Conservation (phyloP, 129 eudicot genomes). For the Rutidosis leptorrhynchoides region DNA sequence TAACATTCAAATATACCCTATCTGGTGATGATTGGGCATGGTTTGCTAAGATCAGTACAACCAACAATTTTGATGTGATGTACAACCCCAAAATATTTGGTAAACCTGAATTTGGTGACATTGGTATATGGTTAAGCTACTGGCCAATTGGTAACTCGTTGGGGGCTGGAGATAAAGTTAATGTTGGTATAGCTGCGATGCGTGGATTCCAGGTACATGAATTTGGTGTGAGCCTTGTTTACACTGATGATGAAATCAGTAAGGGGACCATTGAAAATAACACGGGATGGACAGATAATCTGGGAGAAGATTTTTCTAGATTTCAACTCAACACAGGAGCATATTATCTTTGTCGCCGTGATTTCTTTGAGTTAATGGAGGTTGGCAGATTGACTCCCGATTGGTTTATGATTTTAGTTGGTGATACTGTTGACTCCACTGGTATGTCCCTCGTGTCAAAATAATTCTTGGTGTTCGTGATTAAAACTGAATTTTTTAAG, state of each 20-base stretch:
- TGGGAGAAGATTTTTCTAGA: slow-evolving; percentile 24
- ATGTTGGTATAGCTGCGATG: slow-evolving; percentile 11
- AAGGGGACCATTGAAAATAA: not conserved
- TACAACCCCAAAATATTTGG: slow-evolving; percentile 27
- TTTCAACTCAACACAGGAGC: slow-evolving; percentile 27
- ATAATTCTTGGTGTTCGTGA: not conserved
- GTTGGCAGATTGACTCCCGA: slow-evolving; percentile 14
- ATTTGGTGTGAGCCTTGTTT: slow-evolving; percentile 25
- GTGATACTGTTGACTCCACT: slow-evolving; percentile 7
- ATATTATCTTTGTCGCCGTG: slow-evolving; percentile 24
- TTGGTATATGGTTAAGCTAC: slow-evolving; percentile 30
- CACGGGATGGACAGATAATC: not conserved
- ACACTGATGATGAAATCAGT: not conserved
- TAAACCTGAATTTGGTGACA: slow-evolving; percentile 18
- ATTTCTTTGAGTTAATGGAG: slow-evolving; percentile 19
- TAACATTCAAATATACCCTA: slow-evolving; percentile 18
- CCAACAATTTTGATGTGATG: slow-evolving; percentile 16
- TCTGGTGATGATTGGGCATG: slow-evolving; percentile 15
- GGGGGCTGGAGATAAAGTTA: slow-evolving; percentile 18
- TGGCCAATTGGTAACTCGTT: slow-evolving; percentile 25
- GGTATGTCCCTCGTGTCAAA: slow-evolving; percentile 13
- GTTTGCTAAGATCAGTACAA: slow-evolving; percentile 21
- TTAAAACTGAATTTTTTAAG: no score
- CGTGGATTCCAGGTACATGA: slow-evolving; percentile 22
- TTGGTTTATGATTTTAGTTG: slow-evolving; percentile 11